These are phyloP conservation scores for Jimgerdemannia lactiflua DNA, from an alignment of 192 early-diverging fungal species.

Conservation along the genomic window DNA sequence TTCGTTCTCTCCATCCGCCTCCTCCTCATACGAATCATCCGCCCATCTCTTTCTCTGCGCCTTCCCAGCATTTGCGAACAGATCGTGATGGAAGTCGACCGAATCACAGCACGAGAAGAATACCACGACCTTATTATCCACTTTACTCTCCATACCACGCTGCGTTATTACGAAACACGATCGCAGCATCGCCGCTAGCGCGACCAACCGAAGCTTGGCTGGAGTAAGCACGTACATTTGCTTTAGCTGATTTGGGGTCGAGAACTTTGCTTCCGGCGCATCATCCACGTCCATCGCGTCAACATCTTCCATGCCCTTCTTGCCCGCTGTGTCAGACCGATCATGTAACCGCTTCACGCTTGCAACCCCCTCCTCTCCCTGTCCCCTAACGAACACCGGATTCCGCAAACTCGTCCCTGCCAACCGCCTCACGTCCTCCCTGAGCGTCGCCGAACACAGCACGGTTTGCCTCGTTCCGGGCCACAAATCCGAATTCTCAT, in stretches of 20 bases:
- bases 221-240: conserved; percentile 85
- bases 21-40: conserved; percentile 26
- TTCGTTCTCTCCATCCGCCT: conserved; percentile 32
- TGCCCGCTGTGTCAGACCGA: conserved; percentile 5
- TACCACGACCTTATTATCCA: conserved; percentile 74
- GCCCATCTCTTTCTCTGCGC: conserved; percentile 42
- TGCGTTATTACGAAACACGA: conserved; percentile 31
- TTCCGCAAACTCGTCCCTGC: conserved; percentile 75
- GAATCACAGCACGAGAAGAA: conserved; percentile 92
- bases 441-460: conserved; percentile 91
- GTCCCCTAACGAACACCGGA: conserved; percentile 78
- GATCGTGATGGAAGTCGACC: conserved; percentile 92
- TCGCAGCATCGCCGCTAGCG: conserved; percentile 74
- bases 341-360: conserved; percentile 3
- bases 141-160: not conserved
- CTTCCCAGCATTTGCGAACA: conserved; percentile 67
- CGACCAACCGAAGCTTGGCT: conserved; percentile 90
- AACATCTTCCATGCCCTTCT: conserved; percentile 21
- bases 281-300: conserved; percentile 35
- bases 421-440: conserved; percentile 78
- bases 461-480: conserved; percentile 70
- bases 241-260: conserved; percentile 83
- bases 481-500: conserved; percentile 20
- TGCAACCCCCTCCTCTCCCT: conserved; percentile 18
- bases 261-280: conserved; percentile 41